Conservation (phyloP, 2,329 filamentous ascomycete species). For the Mollisia scopiformis region DNA sequence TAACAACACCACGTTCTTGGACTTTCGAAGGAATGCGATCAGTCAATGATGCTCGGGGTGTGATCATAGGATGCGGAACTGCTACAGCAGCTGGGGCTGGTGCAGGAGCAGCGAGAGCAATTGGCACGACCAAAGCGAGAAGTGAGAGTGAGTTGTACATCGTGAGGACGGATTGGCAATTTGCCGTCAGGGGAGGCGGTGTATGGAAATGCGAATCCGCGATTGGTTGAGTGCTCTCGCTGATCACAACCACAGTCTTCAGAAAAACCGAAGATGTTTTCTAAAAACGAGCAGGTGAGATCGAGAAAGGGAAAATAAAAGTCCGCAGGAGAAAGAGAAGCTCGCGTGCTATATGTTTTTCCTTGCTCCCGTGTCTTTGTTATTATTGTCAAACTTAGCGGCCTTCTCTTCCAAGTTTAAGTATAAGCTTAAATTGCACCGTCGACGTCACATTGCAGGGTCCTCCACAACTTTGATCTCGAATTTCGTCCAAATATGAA, state of each 20-base stretch:
- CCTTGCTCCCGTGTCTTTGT: neutral
- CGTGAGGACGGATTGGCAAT: neutral
- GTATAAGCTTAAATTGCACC: neutral
- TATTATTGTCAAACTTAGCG: neutral
- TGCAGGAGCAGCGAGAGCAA: constrained; percentile 30
- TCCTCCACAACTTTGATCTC: neutral
- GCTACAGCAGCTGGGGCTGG: constrained; percentile 30
- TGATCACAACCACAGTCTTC: neutral
- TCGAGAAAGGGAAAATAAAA: neutral
- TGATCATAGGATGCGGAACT: constrained; percentile 48
- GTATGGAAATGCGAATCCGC: neutral
- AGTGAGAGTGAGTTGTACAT: constrained; percentile 11
- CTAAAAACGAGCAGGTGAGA: too few species aligned
- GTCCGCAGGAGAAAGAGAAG: neutral
- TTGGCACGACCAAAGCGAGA: constrained; percentile 24
- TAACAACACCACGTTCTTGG: constrained; percentile 46
- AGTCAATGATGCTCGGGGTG: constrained; percentile 46
- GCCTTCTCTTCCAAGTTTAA: neutral
- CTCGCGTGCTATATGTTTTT: neutral
- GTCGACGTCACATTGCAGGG: neutral
- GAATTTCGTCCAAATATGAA: neutral
- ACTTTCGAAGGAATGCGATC: constrained; percentile 43
- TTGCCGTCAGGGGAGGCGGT: neutral
- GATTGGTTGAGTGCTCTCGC: neutral
- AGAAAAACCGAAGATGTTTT: neutral